These are phyloP conservation scores for Malassezia globosa DNA, from an alignment of 1,284 basidiomycete genomes.

Conservation along the genomic window DNA sequence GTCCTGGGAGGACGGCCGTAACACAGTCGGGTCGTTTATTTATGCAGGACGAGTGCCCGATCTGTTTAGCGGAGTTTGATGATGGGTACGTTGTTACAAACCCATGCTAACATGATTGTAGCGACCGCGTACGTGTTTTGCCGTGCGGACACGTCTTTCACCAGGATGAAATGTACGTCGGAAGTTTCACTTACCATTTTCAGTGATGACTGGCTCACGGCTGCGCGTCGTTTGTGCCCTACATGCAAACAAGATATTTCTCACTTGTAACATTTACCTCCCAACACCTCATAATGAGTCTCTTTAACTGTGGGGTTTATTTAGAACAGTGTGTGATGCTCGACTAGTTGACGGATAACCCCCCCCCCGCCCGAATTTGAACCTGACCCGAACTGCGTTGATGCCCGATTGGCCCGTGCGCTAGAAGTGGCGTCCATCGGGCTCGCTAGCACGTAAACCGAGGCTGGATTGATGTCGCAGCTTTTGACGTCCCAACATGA, in stretches of 20 bases:
- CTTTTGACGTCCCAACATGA: neutral
- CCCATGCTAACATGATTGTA: constrained; percentile 1
- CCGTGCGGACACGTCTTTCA: constrained; percentile 46
- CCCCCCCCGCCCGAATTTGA: too few species aligned
- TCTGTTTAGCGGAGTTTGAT: constrained; percentile 40
- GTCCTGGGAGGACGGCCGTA: too few species aligned
- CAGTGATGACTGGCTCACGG: constrained; percentile 42
- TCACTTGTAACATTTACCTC: too few species aligned
- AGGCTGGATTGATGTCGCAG: too few species aligned
- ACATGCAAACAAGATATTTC: constrained; percentile 44
- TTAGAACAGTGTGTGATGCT: too few species aligned
- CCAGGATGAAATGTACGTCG: constrained; percentile 24
- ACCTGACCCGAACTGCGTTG: too few species aligned
- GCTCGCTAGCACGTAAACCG: neutral
- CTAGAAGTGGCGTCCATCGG: neutral
- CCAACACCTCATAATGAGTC: too few species aligned
- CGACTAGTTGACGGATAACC: too few species aligned
- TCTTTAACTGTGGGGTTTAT: too few species aligned
- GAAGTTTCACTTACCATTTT: neutral
- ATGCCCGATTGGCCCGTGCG: constrained; percentile 1
- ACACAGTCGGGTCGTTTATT: constrained; percentile 8
- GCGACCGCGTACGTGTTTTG: constrained; percentile 38
- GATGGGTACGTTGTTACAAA: constrained; percentile 22
- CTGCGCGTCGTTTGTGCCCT: constrained; percentile 42
- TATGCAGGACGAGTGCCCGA: constrained; percentile 38